phyloP scores from a whole-genome alignment of 192 early-diverging fungal genomes.

The Borealophlyctis nickersoniae region DNA sequence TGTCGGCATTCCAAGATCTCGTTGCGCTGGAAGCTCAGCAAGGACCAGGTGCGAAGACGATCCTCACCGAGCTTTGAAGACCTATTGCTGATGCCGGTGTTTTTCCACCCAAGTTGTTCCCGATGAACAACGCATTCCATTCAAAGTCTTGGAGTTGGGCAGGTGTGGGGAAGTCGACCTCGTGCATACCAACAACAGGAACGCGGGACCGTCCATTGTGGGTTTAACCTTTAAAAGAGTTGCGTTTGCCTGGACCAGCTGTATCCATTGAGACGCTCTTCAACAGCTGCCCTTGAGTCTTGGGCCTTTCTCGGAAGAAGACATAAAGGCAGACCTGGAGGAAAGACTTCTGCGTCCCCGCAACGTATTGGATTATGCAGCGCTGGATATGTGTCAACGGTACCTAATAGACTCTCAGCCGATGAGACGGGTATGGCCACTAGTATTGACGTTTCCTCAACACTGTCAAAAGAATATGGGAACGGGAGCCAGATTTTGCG shows the following conservation, averaged over 20 bases:
- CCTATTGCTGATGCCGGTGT: background rate
- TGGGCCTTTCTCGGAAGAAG: slow-evolving; percentile 22
- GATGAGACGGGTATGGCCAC: too few relatives aligned
- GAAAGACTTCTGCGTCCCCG: slow-evolving; percentile 24
- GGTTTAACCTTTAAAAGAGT: background rate
- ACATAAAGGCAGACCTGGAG: slow-evolving; percentile 24
- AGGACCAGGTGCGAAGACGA: background rate
- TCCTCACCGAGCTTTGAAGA: background rate
- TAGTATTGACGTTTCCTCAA: background rate
- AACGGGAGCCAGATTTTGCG: slow-evolving; percentile 40
- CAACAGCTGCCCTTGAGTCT: slow-evolving; percentile 30
- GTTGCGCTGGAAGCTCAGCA: slow-evolving; percentile 6
- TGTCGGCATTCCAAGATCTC: background rate
- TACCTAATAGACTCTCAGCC: background rate
- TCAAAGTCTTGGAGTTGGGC: slow-evolving; percentile 9
- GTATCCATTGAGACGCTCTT: too few relatives aligned
- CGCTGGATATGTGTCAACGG: slow-evolving; percentile 31
- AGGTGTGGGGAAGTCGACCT: slow-evolving; percentile 2
- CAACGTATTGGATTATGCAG: slow-evolving; percentile 3
- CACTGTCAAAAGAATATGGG: slow-evolving; percentile 8
- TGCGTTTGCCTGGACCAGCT: background rate
- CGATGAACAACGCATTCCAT: slow-evolving; percentile 10
- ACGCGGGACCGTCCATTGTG: background rate
- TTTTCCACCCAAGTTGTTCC: background rate
- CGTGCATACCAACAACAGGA: background rate